Evolutionary conservation across 805 yeast genomes (phyloP).

Genomic region (Candida parachauliodes): DNA sequence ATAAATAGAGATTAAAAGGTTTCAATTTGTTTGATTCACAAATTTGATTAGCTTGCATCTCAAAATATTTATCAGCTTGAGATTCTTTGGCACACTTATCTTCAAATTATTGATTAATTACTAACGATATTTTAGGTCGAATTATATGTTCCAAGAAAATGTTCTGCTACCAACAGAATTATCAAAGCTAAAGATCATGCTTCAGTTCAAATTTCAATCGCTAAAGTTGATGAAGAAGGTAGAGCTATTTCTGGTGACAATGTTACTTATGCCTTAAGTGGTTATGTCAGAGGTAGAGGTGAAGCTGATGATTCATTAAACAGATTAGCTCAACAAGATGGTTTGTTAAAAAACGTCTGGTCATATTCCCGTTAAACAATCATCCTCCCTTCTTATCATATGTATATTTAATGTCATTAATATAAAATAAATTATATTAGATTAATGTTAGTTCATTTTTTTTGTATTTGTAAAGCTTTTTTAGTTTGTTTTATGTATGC

Average conservation of each 20-base stretch:
- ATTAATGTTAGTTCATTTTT: too few relatives aligned
- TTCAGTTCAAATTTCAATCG: constrained; percentile 97
- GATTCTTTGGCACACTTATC: too few relatives aligned
- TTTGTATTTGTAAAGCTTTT: too few relatives aligned
- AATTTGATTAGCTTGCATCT: too few relatives aligned
- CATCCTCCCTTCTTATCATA: constrained; percentile 4
- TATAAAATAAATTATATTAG: constrained; percentile 4
- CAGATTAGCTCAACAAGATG: constrained; percentile 99
- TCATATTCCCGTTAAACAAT: constrained; percentile 79
- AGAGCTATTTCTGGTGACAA: constrained; percentile 85
- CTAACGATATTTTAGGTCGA: constrained; percentile 69
- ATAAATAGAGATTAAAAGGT: too few relatives aligned
- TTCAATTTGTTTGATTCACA: too few relatives aligned
- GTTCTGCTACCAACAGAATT: constrained; percentile 99
- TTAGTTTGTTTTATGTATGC: too few relatives aligned
- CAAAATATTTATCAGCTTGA: too few relatives aligned
- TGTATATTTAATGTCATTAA: constrained; percentile 12
- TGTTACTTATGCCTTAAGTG: constrained; percentile 95
- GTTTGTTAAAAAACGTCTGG: constrained; percentile 96
- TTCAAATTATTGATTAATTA: too few relatives aligned
- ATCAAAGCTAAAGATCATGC: constrained; percentile 99
- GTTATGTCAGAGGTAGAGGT: constrained; percentile 98
- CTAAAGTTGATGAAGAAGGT: constrained; percentile 96
- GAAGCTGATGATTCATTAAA: constrained; percentile 98
- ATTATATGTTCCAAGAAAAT: constrained; percentile 99